phyloP scores from a whole-genome alignment of 148 eudicot species.

The Salicornia ramosissima region DNA sequence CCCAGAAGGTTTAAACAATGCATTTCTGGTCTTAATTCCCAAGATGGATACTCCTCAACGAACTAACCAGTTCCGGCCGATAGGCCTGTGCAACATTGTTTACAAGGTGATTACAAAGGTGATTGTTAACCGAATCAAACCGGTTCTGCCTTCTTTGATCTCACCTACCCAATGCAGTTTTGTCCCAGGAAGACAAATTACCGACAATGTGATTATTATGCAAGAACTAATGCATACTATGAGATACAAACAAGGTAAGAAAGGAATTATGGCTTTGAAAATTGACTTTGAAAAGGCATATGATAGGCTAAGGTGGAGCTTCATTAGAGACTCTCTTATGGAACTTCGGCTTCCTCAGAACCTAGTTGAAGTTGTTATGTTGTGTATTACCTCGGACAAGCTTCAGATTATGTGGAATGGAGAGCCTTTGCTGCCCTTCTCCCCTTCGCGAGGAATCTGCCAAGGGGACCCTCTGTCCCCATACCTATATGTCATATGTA shows the following conservation, averaged over 20 bases:
- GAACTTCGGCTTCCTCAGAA: neutral
- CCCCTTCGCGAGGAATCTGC: neutral
- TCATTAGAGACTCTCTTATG: neutral
- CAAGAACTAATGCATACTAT: neutral
- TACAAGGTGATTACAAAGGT: neutral
- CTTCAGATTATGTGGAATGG: neutral
- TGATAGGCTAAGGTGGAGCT: neutral
- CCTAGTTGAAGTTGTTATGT: neutral
- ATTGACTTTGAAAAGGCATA: neutral
- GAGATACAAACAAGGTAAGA: neutral
- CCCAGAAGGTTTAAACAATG: neutral
- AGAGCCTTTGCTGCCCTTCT: neutral
- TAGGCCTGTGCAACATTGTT: neutral
- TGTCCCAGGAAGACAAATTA: neutral
- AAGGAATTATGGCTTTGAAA: neutral
- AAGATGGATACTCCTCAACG: neutral
- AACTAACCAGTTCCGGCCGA: neutral
- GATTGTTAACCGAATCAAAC: neutral
- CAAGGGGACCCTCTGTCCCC: neutral
- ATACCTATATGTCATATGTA: neutral
- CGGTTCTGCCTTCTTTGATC: neutral
- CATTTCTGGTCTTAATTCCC: neutral
- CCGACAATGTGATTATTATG: neutral
- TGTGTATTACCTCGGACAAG: neutral
- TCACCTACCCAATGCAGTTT: neutral